Evolutionary conservation across 306 rosid species (phyloP).

Genomic region (Cyclanthera cordifolia): DNA sequence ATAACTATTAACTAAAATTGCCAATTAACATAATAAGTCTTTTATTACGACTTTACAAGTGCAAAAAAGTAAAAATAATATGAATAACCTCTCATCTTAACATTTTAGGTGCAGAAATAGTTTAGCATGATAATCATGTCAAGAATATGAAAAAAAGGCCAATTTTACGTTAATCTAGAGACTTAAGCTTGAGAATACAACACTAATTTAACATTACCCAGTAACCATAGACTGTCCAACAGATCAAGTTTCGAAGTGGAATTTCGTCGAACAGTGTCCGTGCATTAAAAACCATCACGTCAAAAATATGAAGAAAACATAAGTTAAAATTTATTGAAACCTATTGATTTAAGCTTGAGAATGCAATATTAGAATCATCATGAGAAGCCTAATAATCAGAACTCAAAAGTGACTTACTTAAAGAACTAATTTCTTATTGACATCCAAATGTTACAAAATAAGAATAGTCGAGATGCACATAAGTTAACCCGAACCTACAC

Average conservation of each 20-base stretch:
- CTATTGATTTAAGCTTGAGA: too few species aligned
- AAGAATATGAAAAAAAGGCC: not conserved
- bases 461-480: too few species aligned
- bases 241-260: slow-evolving; percentile 50
- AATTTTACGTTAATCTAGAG: not conserved
- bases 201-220: slow-evolving; percentile 13
- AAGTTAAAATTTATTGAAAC: too few species aligned
- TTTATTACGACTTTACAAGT: not conserved
- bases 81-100: not conserved
- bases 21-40: not conserved
- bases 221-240: slow-evolving; percentile 72
- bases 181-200: not conserved
- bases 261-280: slow-evolving; percentile 56
- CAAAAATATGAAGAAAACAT: too few species aligned
- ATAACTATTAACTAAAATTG: not conserved
- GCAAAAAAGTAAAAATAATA: not conserved
- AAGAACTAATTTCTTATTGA: too few species aligned
- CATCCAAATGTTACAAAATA: too few species aligned
- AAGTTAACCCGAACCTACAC: too few species aligned
- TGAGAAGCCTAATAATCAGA: too few species aligned
- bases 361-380: too few species aligned
- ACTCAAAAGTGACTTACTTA: too few species aligned
- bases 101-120: not conserved
- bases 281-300: slow-evolving; percentile 30
- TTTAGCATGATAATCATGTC: not conserved